Evolutionary conservation across 352 stramenopile species (phyloP), one percentile per base, ranked within the genome.

Genomic region (Phytophthora kernoviae): DNA sequence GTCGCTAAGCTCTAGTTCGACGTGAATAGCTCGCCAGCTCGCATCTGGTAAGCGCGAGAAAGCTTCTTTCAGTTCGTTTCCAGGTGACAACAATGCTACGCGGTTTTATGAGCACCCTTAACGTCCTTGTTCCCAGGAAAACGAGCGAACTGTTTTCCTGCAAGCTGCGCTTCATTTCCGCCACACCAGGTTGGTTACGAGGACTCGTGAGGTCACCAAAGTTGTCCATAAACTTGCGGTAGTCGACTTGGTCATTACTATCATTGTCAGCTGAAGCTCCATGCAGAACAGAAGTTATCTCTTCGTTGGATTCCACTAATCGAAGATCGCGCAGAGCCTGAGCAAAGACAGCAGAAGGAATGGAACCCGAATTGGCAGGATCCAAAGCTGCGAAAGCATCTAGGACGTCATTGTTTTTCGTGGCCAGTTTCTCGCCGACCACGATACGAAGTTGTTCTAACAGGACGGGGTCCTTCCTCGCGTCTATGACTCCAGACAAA

Each of bases 11-110:
- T 87, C 72, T 14, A 89, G 62, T 26, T 90, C 83, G 2, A 92
- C 70, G 44, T 85, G 85, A 52, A 90, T 81, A 1, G 80, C 70
- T 33, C 82, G 66, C 83, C 83, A 92, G 18, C 59, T 65, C 5
- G 72, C 75, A 52, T 92, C 83, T 0, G 68, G 49, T 20, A 92
- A 53, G 0, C 66, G 61, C 17, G 83, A 90, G 46, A 92, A 84
- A 1, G 80, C 78, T 32, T 92, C 80, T 54, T 92, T 92, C 9
- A 92, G 69, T 34, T 87, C 80, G 6, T 87, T 90, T 2, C 78
- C 80, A 1, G 80, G 80, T 9, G 78, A 87, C 18, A 76, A 88
- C 20, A 90, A 54, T 30, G 77, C 76, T 18, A 63, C 46, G 4
- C 80, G 80, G 44, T 85, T 84, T 85, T 88, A 62, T 87, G 70